Evolutionary conservation across 2,329 filamentous ascomycete genomes (phyloP).

Genomic region (Neofusicoccum ribis): DNA sequence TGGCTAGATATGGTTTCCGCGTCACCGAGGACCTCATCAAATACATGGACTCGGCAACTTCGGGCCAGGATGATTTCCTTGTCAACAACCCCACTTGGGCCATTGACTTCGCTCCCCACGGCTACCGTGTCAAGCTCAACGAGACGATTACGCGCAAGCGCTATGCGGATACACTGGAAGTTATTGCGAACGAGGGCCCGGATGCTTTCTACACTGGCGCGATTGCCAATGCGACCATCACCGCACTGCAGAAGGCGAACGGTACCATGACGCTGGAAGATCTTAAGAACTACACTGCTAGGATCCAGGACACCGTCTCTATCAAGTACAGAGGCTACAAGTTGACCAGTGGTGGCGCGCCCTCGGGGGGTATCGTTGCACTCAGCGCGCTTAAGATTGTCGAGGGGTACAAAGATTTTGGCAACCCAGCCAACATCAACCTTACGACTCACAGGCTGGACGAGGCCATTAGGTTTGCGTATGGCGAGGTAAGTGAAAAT

Average conservation of each 20-base stretch:
- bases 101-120: conserved; percentile 83
- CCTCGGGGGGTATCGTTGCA: conserved; percentile 75
- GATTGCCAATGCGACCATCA: conserved; percentile 72
- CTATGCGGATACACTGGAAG: conserved; percentile 77
- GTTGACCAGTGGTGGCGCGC: conserved; percentile 69
- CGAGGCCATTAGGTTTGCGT: conserved; percentile 88
- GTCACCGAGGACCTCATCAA: conserved; percentile 72
- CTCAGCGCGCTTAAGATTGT: conserved; percentile 79
- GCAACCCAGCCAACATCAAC: conserved; percentile 57
- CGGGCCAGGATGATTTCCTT: conserved; percentile 63
- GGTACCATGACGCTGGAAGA: conserved; percentile 87
- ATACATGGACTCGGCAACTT: conserved; percentile 65
- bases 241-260: conserved; percentile 65
- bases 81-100: conserved; percentile 77
- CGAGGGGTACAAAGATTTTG: conserved; percentile 70
- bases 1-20: conserved; percentile 61
- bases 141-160: conserved; percentile 78
- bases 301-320: conserved; percentile 60
- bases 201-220: conserved; percentile 73
- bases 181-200: conserved; percentile 70
- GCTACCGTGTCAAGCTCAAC: conserved; percentile 68
- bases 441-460: conserved; percentile 79
- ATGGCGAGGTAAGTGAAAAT: conserved; percentile 55
- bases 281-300: conserved; percentile 70
- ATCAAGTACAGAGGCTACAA: conserved; percentile 64